Base-by-base conservation (phyloP, 2,329 filamentous ascomycete species). In the Fusarium falciforme region DNA sequence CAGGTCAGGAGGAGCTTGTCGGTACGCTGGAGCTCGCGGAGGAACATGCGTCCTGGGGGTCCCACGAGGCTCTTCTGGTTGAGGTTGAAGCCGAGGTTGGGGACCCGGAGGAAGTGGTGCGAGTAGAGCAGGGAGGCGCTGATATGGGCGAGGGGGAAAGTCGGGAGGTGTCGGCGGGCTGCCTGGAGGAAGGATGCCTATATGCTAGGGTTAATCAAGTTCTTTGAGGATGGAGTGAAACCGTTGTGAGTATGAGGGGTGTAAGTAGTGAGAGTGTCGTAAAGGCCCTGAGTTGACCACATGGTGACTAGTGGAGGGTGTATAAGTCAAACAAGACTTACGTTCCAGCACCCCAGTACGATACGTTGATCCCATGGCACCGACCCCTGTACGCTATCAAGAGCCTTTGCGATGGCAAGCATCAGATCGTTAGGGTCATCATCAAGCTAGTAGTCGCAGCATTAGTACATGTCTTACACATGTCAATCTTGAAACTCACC, bases 301-400 rank as follows among this genome's bases (percentile, higher is more conserved):
- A 49, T 49, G 44, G 44, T 49, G 22, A 27, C 7, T 8, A 16
- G 6, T 12, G 6, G 20, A 25, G 42, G 44, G 44, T 49, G 25
- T 49, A 49, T 10, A 49, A 52, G 47, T 54, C 27, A 54, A 31
- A 29, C 25, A 12, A 36, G 27, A 77, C 80, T 79, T 83, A 93
- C 91, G 60, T 92, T 91, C 96, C 96, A 98, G 80, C 92, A 93
- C 52, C 95, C 96, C 1, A 98, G 85, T 0, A 97, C 85, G 60
- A 98, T 87, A 31, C 95, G 89, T 66, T 91, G 83, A 29, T 88
- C 85, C 95, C 96, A 98, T 6, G 90, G 89, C 38, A 83, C 83
- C 22, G 82, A 82, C 67, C 73, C 85, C 73, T 79, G 79, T 33
- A 91, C 86, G 33, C 88, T 82, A 60, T 83, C 83, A 17, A 98